Conservation (phyloP, 129 eudicot species). For the Rutidosis leptorrhynchoides region DNA sequence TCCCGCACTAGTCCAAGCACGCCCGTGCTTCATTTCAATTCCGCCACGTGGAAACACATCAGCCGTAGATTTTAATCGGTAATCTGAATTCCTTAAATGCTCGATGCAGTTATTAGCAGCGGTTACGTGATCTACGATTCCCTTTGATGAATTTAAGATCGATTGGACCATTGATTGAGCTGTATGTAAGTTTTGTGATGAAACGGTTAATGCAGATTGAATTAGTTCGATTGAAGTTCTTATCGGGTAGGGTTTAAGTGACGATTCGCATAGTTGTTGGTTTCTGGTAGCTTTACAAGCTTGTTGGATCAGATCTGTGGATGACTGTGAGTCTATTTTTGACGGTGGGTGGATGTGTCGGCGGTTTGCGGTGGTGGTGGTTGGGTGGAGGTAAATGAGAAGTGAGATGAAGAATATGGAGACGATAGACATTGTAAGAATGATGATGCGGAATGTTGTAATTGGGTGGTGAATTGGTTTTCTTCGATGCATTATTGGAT, state of each 20-base stretch:
- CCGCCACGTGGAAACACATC: conserved; percentile 49
- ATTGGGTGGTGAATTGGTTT: conserved; percentile 33
- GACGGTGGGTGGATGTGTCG: conserved; percentile 25
- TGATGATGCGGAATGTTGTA: conserved; percentile 11
- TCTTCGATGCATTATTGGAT: conserved; percentile 26
- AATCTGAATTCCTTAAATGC: conserved; percentile 30
- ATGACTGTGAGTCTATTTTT: neutral
- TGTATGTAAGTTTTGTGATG: conserved; percentile 32
- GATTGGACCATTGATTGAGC: conserved; percentile 43
- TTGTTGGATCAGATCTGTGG: conserved; percentile 30
- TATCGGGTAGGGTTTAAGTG: conserved; percentile 29
- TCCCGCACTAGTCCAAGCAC: conserved; percentile 76
- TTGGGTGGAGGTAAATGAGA: conserved; percentile 38
- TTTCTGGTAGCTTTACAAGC: conserved; percentile 68
- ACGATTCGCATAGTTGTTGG: conserved; percentile 40
- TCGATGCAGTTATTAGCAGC: conserved; percentile 62
- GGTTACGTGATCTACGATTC: conserved; percentile 34
- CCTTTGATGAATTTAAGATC: conserved; percentile 35
- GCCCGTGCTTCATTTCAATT: conserved; percentile 48
- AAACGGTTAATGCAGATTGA: conserved; percentile 44
- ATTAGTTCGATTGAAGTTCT: conserved; percentile 35
- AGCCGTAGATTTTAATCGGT: conserved; percentile 35
- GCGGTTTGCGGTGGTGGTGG: conserved; percentile 22
- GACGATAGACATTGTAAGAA: conserved; percentile 42
- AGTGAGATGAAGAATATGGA: conserved; percentile 44